Percentiles rank a stretch among this genome's conserved stretches.
These are phyloP conservation scores for Saccharomyces hybrid DNA, from an alignment of 1,139 yeast genomes.

Conservation along the genomic window DNA sequence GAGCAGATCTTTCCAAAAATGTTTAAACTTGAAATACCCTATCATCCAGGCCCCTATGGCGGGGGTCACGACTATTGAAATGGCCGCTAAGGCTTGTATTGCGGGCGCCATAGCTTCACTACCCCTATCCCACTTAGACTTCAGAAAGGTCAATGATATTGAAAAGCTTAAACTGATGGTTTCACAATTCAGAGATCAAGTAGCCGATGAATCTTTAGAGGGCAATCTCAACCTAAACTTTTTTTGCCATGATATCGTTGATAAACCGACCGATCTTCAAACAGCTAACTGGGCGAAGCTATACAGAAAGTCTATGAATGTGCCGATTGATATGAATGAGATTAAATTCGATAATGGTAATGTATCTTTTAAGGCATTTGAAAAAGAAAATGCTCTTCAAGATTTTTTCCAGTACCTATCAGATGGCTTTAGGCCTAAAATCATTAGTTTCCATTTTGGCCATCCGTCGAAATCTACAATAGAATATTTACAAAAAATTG, in stretches of 20 bases:
- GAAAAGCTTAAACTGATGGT: background rate
- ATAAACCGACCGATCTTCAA: background rate
- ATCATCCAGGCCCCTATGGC: constrained; percentile 51
- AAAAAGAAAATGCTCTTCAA: constrained; percentile 13
- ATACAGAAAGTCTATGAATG: background rate
- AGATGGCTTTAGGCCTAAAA: constrained; percentile 28
- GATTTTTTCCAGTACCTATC: constrained; percentile 13
- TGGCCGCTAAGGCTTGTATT: constrained; percentile 37
- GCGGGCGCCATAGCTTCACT: constrained; percentile 44
- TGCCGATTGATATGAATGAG: background rate
- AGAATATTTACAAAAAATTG: constrained; percentile 30
- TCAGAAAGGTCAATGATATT: background rate
- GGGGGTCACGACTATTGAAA: constrained; percentile 39
- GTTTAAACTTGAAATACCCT: constrained; percentile 33
- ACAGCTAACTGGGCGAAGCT: background rate
- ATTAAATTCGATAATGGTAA: constrained; percentile 29
- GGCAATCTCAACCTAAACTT: background rate
- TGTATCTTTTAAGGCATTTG: constrained; percentile 36
- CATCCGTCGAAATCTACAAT: constrained; percentile 33
- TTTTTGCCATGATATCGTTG: background rate
- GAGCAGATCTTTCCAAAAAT: background rate
- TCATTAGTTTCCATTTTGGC: constrained; percentile 48
- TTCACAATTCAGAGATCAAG: background rate
- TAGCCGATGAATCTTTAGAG: background rate
- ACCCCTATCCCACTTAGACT: constrained; percentile 32